phyloP scores from a whole-genome alignment of 2,329 filamentous ascomycete species.

The Aureobasidium zeae region DNA sequence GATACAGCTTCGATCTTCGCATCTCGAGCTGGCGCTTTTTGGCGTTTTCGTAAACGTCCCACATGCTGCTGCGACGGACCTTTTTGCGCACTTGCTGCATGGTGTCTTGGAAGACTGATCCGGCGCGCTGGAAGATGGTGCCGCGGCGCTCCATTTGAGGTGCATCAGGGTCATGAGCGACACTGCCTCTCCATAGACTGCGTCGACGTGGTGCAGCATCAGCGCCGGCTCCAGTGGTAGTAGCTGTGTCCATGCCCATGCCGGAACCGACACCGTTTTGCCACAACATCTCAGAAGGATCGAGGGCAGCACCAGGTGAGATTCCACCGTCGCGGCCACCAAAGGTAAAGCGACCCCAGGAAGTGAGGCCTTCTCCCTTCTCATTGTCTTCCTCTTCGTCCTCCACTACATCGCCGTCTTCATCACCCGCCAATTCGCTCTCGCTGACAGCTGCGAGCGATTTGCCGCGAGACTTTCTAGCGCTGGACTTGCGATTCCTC shows the following conservation, averaged over 20 bases:
- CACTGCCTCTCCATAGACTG: constrained; percentile 1
- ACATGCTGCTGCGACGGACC: constrained; percentile 18
- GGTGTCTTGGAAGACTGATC: constrained; percentile 10
- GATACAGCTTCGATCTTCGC: constrained; percentile 27
- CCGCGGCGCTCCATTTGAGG: background rate
- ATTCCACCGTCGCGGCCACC: background rate
- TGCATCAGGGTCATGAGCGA: background rate
- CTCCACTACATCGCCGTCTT: background rate
- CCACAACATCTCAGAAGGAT: background rate
- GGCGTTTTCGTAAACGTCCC: constrained; percentile 22
- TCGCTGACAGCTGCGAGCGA: constrained; percentile 10
- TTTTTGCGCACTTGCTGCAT: background rate
- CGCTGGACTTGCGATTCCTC: constrained; percentile 2
- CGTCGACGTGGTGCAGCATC: background rate
- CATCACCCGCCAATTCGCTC: background rate
- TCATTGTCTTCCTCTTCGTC: background rate
- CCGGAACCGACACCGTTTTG: background rate
- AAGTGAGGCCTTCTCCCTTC: background rate
- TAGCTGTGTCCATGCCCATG: background rate
- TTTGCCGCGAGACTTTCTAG: background rate
- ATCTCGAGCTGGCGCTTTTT: constrained; percentile 19
- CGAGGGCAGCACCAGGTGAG: constrained; percentile 1
- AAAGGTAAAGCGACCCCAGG: background rate
- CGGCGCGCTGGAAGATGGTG: constrained; percentile 9
- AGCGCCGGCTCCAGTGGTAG: background rate